Base-by-base conservation (phyloP, 768 basidiomycete species). In the Lepiota brunneoincarnata region DNA sequence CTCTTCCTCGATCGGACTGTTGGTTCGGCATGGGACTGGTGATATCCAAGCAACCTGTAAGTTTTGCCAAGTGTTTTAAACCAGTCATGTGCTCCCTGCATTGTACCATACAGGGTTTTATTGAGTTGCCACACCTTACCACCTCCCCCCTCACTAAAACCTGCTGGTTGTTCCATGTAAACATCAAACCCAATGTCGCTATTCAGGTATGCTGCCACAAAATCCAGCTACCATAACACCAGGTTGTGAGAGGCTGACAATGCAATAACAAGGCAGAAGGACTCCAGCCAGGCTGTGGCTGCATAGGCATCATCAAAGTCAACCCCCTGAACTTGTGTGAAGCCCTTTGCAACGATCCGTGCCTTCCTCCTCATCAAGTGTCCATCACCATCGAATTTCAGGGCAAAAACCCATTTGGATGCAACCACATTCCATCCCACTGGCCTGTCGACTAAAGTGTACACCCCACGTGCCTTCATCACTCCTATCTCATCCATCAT, bases 131-230 rank as follows among this genome's bases (percentile, higher is more conserved):
- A n/a, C n/a, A n/a, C n/a, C n/a, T n/a, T n/a, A n/a, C n/a, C n/a
- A 35, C 6, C 38, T 44, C 56, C 58, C 31, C 14, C 21, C 20
- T 35, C 20, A 18, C 14, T 31, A 38, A 52, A 48, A 9, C 60
- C 58, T 0, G 51, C 51, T 1, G 58, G 55, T 1, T 54, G 34
- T 12, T 49, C 44, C 54, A 54, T 63, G 42, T 60, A 56, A 9
- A 61, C 57, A 1, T 28, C 43, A 28, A 52, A 51, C 12, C 64
- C 59, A 17, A 72, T 63, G 51, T 18, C n/a, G n/a, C 56, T 57
- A 49, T 60, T 70, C 1, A 78, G 66, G 58, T 69, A 78, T 0
- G 71, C 72, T 0, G 59, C 58, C 14, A 70, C 66, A 37, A 74
- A 66, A 55, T 77, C 71, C 3, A 72, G 59, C 31, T 59, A 57